Percentiles rank a stretch among this genome's conserved stretches.
Evolutionary conservation across 1,284 basidiomycete genomes (phyloP).

Genomic region (Pyrrhoderma noxium): DNA sequence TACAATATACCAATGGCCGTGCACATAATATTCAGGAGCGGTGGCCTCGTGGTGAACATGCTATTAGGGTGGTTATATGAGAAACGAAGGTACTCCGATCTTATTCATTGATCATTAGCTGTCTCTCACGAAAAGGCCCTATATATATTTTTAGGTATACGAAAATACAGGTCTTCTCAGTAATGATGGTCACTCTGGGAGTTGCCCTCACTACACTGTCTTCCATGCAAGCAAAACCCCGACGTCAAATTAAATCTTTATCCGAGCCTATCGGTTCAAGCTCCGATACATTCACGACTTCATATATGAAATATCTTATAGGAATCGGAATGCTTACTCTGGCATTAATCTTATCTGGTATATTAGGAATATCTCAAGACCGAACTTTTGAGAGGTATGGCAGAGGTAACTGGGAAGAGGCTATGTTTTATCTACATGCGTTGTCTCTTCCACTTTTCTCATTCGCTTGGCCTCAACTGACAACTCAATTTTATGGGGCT

Average conservation of each 20-base stretch:
- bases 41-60: conserved; percentile 81
- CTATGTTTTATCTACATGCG: conserved; percentile 84
- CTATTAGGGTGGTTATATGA: conserved; percentile 60
- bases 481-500: conserved; percentile 40
- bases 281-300: conserved; percentile 7
- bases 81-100: conserved; percentile 43
- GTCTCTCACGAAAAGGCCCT: not conserved
- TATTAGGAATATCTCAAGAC: conserved; percentile 86
- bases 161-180: conserved; percentile 60
- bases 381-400: conserved; percentile 68
- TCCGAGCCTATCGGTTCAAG: not conserved
- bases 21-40: conserved; percentile 92
- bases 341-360: conserved; percentile 76
- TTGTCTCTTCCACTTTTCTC: conserved; percentile 69
- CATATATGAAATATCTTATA: conserved; percentile 20
- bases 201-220: conserved; percentile 83
- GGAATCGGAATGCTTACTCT: conserved; percentile 65
- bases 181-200: conserved; percentile 74
- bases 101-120: not conserved
- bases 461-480: conserved; percentile 46
- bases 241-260: conserved; percentile 12
- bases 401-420: conserved; percentile 69
- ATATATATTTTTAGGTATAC: conserved; percentile 52
- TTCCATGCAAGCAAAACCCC: conserved; percentile 39
- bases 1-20: conserved; percentile 85